Evolutionary conservation across 2,329 filamentous ascomycete genomes (phyloP).

Genomic region (Sordariomycetes sp.): DNA sequence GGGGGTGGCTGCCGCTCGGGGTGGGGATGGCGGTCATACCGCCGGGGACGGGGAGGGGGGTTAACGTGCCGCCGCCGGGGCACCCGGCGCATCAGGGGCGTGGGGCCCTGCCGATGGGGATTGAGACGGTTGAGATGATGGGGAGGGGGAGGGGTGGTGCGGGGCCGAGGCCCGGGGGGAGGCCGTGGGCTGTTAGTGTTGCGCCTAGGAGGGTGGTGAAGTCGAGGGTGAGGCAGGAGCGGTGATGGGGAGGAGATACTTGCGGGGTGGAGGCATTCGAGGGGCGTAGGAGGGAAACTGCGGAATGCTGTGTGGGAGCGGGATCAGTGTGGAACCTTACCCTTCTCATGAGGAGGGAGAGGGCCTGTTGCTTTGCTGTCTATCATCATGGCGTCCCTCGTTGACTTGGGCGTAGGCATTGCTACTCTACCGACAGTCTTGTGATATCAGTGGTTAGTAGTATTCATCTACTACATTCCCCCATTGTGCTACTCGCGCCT

Average conservation of each 20-base stretch:
- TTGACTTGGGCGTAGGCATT: not conserved
- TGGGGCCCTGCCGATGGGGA: not conserved
- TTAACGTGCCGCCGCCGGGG: not conserved
- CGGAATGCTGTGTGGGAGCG: not conserved
- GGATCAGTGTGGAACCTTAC: not conserved
- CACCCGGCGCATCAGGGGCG: not conserved
- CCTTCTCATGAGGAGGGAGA: not conserved
- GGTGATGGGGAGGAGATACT: not conserved
- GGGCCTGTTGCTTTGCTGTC: not conserved
- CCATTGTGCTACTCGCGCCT: not conserved
- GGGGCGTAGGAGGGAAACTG: not conserved
- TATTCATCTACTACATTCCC: not conserved
- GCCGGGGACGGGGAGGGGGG: not conserved
- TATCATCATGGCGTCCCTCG: not conserved
- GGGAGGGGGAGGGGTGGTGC: not conserved
- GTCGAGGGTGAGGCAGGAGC: not conserved
- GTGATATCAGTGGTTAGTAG: not conserved
- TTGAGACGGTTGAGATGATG: not conserved
- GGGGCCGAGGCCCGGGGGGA: not conserved
- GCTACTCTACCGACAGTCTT: not conserved
- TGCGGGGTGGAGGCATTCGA: not conserved
- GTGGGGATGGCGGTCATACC: not conserved
- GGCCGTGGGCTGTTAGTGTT: not conserved
- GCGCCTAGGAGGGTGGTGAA: not conserved
- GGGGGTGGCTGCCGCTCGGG: not conserved